Conservation (phyloP, 768 basidiomycete species). For the Rhizopogon rudus region DNA sequence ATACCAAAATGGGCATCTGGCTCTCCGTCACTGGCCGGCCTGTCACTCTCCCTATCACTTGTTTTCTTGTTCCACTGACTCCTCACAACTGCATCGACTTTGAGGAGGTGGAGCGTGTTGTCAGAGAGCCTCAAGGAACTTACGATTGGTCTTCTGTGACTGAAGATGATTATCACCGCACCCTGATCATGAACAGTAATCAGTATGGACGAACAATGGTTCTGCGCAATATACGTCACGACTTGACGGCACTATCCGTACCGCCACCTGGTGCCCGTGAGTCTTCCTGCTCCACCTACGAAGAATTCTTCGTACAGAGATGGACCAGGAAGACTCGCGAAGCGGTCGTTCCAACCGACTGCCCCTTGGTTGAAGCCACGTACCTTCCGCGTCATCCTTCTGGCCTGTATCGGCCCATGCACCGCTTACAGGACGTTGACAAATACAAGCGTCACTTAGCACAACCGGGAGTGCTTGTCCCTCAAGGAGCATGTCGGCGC, state of each 20-base stretch:
- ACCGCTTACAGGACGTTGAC: constrained; percentile 20
- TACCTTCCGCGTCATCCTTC: constrained; percentile 37
- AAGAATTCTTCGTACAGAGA: constrained; percentile 51
- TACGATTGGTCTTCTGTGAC: constrained; percentile 52
- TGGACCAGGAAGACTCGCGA: constrained; percentile 46
- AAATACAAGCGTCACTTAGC: constrained; percentile 18
- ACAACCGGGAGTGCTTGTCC: constrained; percentile 31
- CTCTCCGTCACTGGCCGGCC: constrained; percentile 59
- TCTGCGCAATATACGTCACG: constrained; percentile 54
- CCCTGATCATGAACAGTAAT: constrained; percentile 51
- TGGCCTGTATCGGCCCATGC: constrained; percentile 33
- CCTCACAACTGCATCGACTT: constrained; percentile 51
- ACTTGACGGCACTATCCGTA: constrained; percentile 60
- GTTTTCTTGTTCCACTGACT: constrained; percentile 66
- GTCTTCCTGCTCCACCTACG: constrained; percentile 43
- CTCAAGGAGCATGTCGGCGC: constrained; percentile 46
- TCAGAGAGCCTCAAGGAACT: constrained; percentile 45
- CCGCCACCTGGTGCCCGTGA: constrained; percentile 51
- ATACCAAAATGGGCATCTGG: constrained; percentile 57
- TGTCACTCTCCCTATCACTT: constrained; percentile 43
- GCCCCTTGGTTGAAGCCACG: constrained; percentile 57
- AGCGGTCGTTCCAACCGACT: constrained; percentile 45
- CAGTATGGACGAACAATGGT: constrained; percentile 51
- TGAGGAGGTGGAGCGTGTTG: constrained; percentile 43
- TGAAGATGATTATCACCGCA: constrained; percentile 42